Base-by-base conservation (phyloP, 208 protist species). In the Leishmania gerbilli region DNA sequence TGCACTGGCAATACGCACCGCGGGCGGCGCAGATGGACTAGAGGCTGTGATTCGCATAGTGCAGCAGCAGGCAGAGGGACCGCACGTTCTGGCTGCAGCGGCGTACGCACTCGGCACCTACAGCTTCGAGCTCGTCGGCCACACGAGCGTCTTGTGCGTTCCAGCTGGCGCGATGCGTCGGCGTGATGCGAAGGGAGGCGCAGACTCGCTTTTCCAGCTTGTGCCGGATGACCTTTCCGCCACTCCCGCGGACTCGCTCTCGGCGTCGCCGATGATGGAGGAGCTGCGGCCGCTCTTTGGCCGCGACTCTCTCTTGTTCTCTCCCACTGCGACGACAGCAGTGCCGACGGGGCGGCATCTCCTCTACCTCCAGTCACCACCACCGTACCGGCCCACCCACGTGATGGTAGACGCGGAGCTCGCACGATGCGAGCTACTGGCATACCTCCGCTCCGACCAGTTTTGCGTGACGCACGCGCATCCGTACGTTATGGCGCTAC, bases 71-170 rank as follows among this genome's bases (percentile, higher is more conserved):
- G 13, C 31, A 21, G 79, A 82, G 58, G 71, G 62, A 11, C 8
- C 77, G 51, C 77, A 84, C 34, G 71, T 85, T 55, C 65, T 83
- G 62, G 51, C 40, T 1, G 81, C 81, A 15, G 85, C 81, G 3
- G 77, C 82, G 7, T 85, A 79, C 37, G 81, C 74, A 65, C 45
- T 88, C 47, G 78, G 80, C 64, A 81, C 77, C 11, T 85, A 79
- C 65, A 78, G 86, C 11, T 81, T 83, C 76, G 76, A 80, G 31
- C 80, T 93, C 3, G 11, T 84, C 2, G 93, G 93, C 21, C 90
- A 96, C 90, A 96, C 93, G 7, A 90, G 85, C 13, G 85, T 89
- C 45, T 71, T 90, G 75, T 94, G 92, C 67, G 69, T 86, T 24
- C 80, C 77, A 17, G 37, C 62, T 56, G 80, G 67, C 2, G 21